Evolutionary conservation across 2,329 filamentous ascomycete species (phyloP).

Genomic region (Aspergillus latus): DNA sequence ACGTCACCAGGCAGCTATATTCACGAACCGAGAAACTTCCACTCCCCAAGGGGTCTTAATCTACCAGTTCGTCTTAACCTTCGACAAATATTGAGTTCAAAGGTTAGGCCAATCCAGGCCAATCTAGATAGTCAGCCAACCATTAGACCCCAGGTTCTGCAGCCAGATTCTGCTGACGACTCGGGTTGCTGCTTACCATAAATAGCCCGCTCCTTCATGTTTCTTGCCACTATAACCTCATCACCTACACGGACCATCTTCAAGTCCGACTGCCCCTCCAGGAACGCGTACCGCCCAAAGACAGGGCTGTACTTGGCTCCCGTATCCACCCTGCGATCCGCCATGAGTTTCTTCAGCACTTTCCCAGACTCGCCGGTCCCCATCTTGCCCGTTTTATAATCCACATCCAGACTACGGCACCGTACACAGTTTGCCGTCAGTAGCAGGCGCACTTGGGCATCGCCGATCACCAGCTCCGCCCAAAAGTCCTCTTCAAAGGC

Average conservation of each 20-base stretch:
- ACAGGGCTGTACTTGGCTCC: constrained; percentile 67
- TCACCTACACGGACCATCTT: constrained; percentile 56
- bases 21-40: not conserved
- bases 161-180: not conserved
- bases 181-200: constrained; percentile 47
- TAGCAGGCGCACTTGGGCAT: constrained; percentile 43
- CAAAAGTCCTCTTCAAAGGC: constrained; percentile 73
- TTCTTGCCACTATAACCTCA: constrained; percentile 53
- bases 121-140: constrained; percentile 13
- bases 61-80: not conserved
- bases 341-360: constrained; percentile 68
- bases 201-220: constrained; percentile 53
- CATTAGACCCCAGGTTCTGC: not conserved
- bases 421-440: constrained; percentile 70
- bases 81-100: not conserved
- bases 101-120: constrained; percentile 20
- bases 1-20: constrained; percentile 11
- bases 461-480: constrained; percentile 57
- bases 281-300: constrained; percentile 72
- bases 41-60: not conserved
- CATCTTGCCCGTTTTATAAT: constrained; percentile 64
- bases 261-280: constrained; percentile 41
- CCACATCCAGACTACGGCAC: constrained; percentile 69
- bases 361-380: constrained; percentile 58
- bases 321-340: constrained; percentile 68